phyloP scores from a whole-genome alignment of 805 yeast genomes.

The Saccharomycopsis capsularis region DNA sequence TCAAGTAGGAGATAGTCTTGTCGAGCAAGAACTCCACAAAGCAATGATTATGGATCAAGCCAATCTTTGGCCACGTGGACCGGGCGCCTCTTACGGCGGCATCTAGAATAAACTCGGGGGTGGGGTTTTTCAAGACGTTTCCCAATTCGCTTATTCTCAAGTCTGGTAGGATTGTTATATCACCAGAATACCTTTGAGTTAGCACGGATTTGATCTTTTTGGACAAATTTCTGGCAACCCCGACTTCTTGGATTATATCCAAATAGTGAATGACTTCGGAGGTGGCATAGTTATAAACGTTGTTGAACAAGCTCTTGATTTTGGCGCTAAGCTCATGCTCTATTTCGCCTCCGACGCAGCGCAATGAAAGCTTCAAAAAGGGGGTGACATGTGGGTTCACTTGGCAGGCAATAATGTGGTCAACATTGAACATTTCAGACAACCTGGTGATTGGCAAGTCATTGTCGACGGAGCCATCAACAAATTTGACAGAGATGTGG shows the following conservation, averaged over 20 bases:
- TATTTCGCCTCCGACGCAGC: slow-evolving; percentile 62
- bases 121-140: slow-evolving; percentile 71
- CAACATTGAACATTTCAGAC: slow-evolving; percentile 95
- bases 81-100: slow-evolving; percentile 76
- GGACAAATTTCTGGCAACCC: slow-evolving; percentile 63
- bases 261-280: slow-evolving; percentile 75
- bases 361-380: slow-evolving; percentile 58
- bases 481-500: slow-evolving; percentile 67
- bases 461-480: slow-evolving; percentile 94
- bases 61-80: slow-evolving; percentile 90
- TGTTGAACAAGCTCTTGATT: slow-evolving; percentile 44
- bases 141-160: slow-evolving; percentile 50
- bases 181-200: slow-evolving; percentile 87
- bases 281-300: slow-evolving; percentile 50
- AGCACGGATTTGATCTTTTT: slow-evolving; percentile 70
- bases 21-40: slow-evolving; percentile 85
- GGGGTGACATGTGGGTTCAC: slow-evolving; percentile 97
- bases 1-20: slow-evolving; percentile 44
- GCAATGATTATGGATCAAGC: slow-evolving; percentile 83
- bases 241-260: slow-evolving; percentile 67
- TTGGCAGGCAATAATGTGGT: slow-evolving; percentile 95
- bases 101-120: slow-evolving; percentile 63
- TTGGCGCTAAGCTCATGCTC: slow-evolving; percentile 54
- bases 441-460: slow-evolving; percentile 87
- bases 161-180: slow-evolving; percentile 86